These are phyloP conservation scores for Acer yangbiense DNA, from an alignment of 345 rosid genomes.

Conservation along the genomic window DNA sequence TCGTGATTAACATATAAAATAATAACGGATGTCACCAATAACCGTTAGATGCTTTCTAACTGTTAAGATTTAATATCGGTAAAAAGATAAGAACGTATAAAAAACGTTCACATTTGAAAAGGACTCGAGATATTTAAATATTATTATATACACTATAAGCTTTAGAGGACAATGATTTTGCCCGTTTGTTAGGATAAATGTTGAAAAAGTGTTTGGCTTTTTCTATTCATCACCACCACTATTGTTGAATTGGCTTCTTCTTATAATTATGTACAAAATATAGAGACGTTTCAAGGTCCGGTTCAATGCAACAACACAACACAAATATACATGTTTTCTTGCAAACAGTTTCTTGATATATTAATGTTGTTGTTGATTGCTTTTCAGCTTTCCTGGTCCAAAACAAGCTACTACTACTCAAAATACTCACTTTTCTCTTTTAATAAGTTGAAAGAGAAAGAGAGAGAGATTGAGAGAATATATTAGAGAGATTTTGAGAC, in stretches of 20 bases:
- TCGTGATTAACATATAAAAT: too few species aligned
- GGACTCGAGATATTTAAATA: not conserved
- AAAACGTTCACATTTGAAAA: too few species aligned
- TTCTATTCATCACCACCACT: conserved; percentile 16
- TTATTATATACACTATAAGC: not conserved
- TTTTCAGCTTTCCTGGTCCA: conserved; percentile 23
- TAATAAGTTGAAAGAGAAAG: not conserved
- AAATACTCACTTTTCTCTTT: not conserved
- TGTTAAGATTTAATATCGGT: too few species aligned
- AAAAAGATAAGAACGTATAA: too few species aligned
- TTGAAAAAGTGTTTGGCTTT: conserved; percentile 25
- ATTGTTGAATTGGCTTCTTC: conserved; percentile 24
- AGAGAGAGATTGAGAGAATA: conserved; percentile 10
- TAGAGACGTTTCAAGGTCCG: conserved; percentile 27
- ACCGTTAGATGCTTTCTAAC: too few species aligned
- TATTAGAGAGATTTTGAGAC: conserved; percentile 23
- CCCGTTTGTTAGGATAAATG: conserved; percentile 22
- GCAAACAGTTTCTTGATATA: not conserved
- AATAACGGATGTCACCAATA: too few species aligned
- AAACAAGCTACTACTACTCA: conserved; percentile 17
- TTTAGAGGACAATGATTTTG: conserved; percentile 44
- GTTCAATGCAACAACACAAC: conserved; percentile 41
- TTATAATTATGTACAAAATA: not conserved
- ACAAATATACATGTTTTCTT: not conserved
- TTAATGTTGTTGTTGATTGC: not conserved